Evolutionary conservation across 2,329 filamentous ascomycete species (phyloP).

Genomic region (Curvularia verruculosa): DNA sequence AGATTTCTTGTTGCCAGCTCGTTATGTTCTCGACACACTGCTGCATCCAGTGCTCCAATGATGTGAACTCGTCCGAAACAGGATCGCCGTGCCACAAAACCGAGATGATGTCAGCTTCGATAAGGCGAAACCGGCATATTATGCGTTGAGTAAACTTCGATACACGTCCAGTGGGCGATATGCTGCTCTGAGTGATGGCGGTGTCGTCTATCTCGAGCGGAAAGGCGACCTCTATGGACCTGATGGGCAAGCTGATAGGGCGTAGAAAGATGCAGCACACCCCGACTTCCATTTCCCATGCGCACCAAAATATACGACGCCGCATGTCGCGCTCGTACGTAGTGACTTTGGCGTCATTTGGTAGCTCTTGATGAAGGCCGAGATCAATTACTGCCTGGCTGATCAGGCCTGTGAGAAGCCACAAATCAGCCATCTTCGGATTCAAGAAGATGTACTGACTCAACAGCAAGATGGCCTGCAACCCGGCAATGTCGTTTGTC

Average conservation of each 20-base stretch:
- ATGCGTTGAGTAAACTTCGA: constrained; percentile 46
- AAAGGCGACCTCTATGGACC: constrained; percentile 39
- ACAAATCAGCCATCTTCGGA: constrained; percentile 45
- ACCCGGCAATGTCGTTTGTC: constrained; percentile 44
- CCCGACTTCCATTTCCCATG: constrained; percentile 48
- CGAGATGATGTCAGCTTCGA: constrained; percentile 44
- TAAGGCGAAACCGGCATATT: constrained; percentile 44
- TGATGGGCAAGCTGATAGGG: constrained; percentile 40
- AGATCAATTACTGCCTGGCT: constrained; percentile 47
- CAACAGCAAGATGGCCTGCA: constrained; percentile 45
- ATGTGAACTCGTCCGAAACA: constrained; percentile 32
- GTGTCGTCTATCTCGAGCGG: constrained; percentile 45
- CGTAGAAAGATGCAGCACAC: constrained; percentile 44
- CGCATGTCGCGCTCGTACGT: constrained; percentile 46
- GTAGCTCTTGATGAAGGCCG: constrained; percentile 46
- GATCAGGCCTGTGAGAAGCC: constrained; percentile 47
- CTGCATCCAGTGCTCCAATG: constrained; percentile 40
- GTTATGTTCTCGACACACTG: constrained; percentile 33
- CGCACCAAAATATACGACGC: constrained; percentile 47
- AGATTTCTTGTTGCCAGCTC: constrained; percentile 42
- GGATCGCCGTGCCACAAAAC: constrained; percentile 42
- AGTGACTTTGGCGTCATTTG: constrained; percentile 34
- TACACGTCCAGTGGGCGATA: constrained; percentile 35
- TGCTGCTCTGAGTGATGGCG: constrained; percentile 36
- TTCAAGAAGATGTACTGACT: constrained; percentile 48